Conservation (phyloP, 2,329 filamentous ascomycete species). For the Aaosphaeria arxii region DNA sequence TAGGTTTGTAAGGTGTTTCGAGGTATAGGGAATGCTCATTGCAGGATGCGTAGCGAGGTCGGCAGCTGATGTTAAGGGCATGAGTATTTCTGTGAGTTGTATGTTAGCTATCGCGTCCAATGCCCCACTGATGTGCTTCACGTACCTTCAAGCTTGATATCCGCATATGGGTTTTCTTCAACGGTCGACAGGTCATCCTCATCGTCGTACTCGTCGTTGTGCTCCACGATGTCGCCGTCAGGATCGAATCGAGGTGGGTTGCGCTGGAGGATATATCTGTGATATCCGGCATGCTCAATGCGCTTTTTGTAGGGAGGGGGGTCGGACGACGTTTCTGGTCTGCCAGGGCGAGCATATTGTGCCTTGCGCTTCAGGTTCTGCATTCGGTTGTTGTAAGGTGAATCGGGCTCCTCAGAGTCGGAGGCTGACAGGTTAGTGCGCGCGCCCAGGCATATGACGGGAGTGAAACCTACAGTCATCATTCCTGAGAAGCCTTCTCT, state of each 20-base stretch:
- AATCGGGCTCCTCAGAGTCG: slow-evolving; percentile 72
- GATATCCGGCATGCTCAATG: slow-evolving; percentile 71
- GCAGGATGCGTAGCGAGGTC: slow-evolving; percentile 73
- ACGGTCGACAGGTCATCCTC: slow-evolving; percentile 59
- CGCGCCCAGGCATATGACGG: background rate
- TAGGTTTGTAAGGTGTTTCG: slow-evolving; percentile 69
- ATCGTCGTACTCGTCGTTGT: slow-evolving; percentile 67
- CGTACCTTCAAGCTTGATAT: slow-evolving; percentile 67
- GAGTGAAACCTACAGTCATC: slow-evolving; percentile 29
- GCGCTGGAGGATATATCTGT: slow-evolving; percentile 68
- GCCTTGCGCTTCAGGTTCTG: slow-evolving; percentile 77
- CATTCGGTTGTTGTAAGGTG: slow-evolving; percentile 69
- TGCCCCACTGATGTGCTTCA: slow-evolving; percentile 21
- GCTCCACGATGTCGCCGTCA: slow-evolving; percentile 74
- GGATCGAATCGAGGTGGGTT: slow-evolving; percentile 73
- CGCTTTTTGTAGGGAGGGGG: slow-evolving; percentile 70
- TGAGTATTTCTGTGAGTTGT: slow-evolving; percentile 62
- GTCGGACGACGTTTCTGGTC: slow-evolving; percentile 58
- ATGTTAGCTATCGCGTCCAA: slow-evolving; percentile 18
- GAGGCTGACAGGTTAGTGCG: slow-evolving; percentile 55
- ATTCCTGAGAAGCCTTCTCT: slow-evolving; percentile 31
- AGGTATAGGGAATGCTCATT: slow-evolving; percentile 70
- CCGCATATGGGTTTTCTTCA: slow-evolving; percentile 71
- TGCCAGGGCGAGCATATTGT: slow-evolving; percentile 67
- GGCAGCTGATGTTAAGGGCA: slow-evolving; percentile 70